These are phyloP conservation scores for Thamnidium elegans DNA, from an alignment of 192 early-diverging fungal species.

Conservation along the genomic window DNA sequence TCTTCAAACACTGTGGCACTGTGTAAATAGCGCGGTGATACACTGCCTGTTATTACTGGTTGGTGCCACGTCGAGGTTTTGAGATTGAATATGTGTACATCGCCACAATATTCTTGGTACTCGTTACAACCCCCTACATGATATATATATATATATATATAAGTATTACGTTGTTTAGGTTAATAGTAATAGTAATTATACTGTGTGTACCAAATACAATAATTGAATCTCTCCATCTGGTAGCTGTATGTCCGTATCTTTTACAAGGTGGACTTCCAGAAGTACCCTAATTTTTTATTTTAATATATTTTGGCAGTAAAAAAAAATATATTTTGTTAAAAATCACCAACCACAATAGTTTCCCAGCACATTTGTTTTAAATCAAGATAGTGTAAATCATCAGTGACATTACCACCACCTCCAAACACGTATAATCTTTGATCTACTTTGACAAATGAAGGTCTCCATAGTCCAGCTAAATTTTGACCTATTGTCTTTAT, in stretches of 20 bases:
- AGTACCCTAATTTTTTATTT: no score
- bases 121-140: conserved; percentile 51
- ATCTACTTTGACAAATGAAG: conserved; percentile 50
- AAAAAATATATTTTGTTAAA: no score
- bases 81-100: conserved; percentile 57
- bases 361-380: conserved; percentile 49
- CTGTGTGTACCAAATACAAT: conserved; percentile 57
- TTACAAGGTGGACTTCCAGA: conserved; percentile 49
- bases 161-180: neutral
- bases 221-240: conserved; percentile 51
- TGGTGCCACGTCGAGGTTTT: conserved; percentile 49
- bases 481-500: conserved; percentile 50
- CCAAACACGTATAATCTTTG: conserved; percentile 54
- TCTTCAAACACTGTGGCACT: conserved; percentile 57
- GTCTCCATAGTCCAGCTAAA: conserved; percentile 53
- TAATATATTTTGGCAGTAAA: no score
- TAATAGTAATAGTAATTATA: no score
- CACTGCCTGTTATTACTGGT: conserved; percentile 48
- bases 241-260: conserved; percentile 58
- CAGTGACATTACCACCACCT: conserved; percentile 54
- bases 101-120: conserved; percentile 50
- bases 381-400: conserved; percentile 54
- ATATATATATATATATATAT: neutral
- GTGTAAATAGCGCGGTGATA: conserved; percentile 51
- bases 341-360: conserved; percentile 40